These are phyloP conservation scores for Metschnikowia gelsemii DNA, from an alignment of 805 yeast genomes.

Conservation along the genomic window DNA sequence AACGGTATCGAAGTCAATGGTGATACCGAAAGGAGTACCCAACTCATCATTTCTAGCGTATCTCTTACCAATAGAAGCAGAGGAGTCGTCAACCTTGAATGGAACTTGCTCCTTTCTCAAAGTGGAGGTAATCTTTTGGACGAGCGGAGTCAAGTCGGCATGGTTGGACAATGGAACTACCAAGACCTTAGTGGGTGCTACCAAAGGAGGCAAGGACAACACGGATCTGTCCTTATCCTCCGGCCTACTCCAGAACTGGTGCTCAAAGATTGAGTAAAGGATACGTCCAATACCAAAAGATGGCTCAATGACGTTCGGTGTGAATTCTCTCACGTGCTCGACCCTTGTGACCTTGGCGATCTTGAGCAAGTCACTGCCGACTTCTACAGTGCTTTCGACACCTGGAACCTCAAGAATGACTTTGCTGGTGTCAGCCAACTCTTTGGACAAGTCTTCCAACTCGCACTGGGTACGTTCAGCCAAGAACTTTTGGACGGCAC, in stretches of 20 bases:
- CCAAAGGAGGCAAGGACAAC: conserved; percentile 87
- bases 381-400: conserved; percentile 53
- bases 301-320: conserved; percentile 98
- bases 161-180: conserved; percentile 91
- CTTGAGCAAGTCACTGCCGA: conserved; percentile 68
- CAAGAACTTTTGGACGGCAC: conserved; percentile 82
- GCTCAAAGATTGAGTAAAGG: conserved; percentile 89
- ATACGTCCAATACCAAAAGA: conserved; percentile 99
- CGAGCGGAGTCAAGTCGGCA: conserved; percentile 72
- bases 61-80: conserved; percentile 97
- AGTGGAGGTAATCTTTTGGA: conserved; percentile 62
- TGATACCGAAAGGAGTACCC: conserved; percentile 98
- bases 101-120: conserved; percentile 84
- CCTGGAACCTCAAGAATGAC: conserved; percentile 69
- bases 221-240: conserved; percentile 83
- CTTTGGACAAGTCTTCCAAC: conserved; percentile 71
- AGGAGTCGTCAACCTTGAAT: conserved; percentile 94
- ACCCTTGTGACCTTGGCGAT: conserved; percentile 77
- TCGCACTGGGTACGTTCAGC: conserved; percentile 77
- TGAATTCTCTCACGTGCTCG: conserved; percentile 91
- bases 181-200: conserved; percentile 96
- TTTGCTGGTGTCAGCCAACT: conserved; percentile 60
- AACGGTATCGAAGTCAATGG: conserved; percentile 91
- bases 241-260: conserved; percentile 91
- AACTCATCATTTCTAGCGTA: conserved; percentile 97